Percentiles rank a stretch among this genome's conserved stretches.
These are phyloP conservation scores for Ceriops decandra DNA, from an alignment of 345 rosid genomes.

Conservation along the genomic window DNA sequence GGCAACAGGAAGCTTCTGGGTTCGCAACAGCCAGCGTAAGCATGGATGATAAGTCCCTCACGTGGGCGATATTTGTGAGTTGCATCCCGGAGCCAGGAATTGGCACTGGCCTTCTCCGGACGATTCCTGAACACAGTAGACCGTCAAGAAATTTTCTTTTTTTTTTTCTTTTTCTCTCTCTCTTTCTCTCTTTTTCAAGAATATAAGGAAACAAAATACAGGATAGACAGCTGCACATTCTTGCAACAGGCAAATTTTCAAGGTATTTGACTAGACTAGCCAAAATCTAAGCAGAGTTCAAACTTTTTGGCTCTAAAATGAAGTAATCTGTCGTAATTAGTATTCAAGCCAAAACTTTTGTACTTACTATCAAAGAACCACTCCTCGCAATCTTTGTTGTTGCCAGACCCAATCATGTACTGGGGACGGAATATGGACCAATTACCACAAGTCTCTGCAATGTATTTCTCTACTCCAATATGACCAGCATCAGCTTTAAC, in stretches of 20 bases:
- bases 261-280: too few relatives aligned
- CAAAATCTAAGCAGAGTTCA: too few relatives aligned
- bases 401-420: constrained; percentile 95
- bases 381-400: constrained; percentile 98
- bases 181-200: too few relatives aligned
- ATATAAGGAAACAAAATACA: too few relatives aligned
- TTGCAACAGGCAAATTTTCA: too few relatives aligned
- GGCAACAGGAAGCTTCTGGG: constrained; percentile 58
- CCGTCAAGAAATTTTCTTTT: background rate
- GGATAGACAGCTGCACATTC: too few relatives aligned
- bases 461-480: constrained; percentile 82
- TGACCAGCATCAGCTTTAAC: constrained; percentile 86
- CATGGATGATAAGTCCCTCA: constrained; percentile 81
- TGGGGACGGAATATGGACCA: constrained; percentile 89
- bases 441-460: constrained; percentile 51
- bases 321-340: background rate
- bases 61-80: constrained; percentile 78
- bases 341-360: background rate
- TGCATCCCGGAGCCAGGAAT: constrained; percentile 98
- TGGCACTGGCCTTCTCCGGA: constrained; percentile 74
- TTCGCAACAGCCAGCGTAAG: constrained; percentile 71
- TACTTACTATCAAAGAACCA: constrained; percentile 95
- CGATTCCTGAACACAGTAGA: constrained; percentile 54
- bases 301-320: background rate
- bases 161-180: too few relatives aligned